A percentile compares a stretch with the other conserved stretches of the same genome.
These are phyloP conservation scores for Amanita rubescens DNA, from an alignment of 768 basidiomycete genomes.

Conservation along the genomic window DNA sequence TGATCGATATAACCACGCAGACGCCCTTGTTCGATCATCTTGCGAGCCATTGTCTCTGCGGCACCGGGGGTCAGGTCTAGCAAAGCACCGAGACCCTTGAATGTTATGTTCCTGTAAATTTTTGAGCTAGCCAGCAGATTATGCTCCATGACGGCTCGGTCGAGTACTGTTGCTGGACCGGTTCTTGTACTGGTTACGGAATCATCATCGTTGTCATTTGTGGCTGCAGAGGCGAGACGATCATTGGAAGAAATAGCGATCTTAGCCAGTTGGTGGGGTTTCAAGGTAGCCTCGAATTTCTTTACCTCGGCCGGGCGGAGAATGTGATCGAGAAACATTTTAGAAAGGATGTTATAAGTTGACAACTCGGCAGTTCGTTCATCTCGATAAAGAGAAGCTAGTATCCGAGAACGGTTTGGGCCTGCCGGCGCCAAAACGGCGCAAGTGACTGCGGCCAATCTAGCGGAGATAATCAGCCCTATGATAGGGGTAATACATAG, in stretches of 20 bases:
- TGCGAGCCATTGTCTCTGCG: slow-evolving; percentile 95
- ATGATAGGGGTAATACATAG: neutral
- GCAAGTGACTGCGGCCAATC: slow-evolving; percentile 80
- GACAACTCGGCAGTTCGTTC: slow-evolving; percentile 78
- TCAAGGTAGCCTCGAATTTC: slow-evolving; percentile 81
- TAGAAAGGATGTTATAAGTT: slow-evolving; percentile 85
- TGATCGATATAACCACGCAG: slow-evolving; percentile 93
- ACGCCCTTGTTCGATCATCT: slow-evolving; percentile 98
- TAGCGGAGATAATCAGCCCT: slow-evolving; percentile 2
- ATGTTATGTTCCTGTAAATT: slow-evolving; percentile 97
- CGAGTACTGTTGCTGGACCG: slow-evolving; percentile 92
- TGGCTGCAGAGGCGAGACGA: slow-evolving; percentile 59
- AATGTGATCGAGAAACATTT: slow-evolving; percentile 99
- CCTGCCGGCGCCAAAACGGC: slow-evolving; percentile 96
- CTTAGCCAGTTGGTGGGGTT: slow-evolving; percentile 91
- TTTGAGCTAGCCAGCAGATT: slow-evolving; percentile 95
- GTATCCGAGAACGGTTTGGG: slow-evolving; percentile 87
- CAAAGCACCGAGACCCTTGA: slow-evolving; percentile 84
- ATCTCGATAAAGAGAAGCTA: slow-evolving; percentile 90
- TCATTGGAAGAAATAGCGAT: slow-evolving; percentile 82
- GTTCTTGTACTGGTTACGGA: slow-evolving; percentile 67
- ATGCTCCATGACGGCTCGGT: slow-evolving; percentile 98
- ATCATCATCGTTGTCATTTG: slow-evolving; percentile 47
- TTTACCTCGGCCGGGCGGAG: slow-evolving; percentile 84
- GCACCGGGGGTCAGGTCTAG: slow-evolving; percentile 87